Base-by-base conservation (phyloP, 2,329 filamentous ascomycete species). In the Akanthomyces dipterigenus region DNA sequence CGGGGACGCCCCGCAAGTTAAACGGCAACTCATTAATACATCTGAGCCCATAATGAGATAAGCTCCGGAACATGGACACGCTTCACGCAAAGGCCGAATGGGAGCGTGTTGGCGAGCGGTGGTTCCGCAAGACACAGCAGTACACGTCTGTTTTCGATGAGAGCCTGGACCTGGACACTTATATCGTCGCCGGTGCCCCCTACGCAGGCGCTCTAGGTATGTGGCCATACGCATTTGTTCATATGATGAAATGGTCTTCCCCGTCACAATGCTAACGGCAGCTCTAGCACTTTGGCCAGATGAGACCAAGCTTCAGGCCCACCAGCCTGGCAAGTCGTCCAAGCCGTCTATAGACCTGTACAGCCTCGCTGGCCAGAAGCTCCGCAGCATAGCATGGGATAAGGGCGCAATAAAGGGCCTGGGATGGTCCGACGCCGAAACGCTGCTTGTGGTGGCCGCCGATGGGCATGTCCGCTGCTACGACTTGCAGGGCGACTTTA, bases 381-480 rank as follows among this genome's bases (percentile, higher is more conserved):
- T 99, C 64, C 88, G 88, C 69, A 86, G 85, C 71, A 91, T 97
- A 66, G 85, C 89, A 72, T 98, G 93, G 93, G 93, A 98, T 69
- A 91, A 93, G 76, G 91, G 91, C 50, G 80, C 87, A 3, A 90
- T 99, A 70, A 89, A 88, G 73, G 92, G 91, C 2, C 81, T 99
- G 22, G 95, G 95, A 38, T 99, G 95, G 95, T 96, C 93, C 22
- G 93, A 96, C 70, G 91, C 97, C 66, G 95, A 99, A 79, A 89
- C 90, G 71, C 82, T 99, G 51, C 79, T 99, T 4, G 89, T 97
- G 0, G 87, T 98, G 56, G 91, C 92, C 11, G 85, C 89, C 58
- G 93, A 99, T 70, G 95, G 95, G 26, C 93, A 87, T 1, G 93
- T 98, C 48, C 84, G 93, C 63, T 95, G 91, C 73, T 97, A 92